These are phyloP conservation scores for Aspergillus versicolor DNA, from an alignment of 2,329 filamentous ascomycete genomes.

Conservation along the genomic window DNA sequence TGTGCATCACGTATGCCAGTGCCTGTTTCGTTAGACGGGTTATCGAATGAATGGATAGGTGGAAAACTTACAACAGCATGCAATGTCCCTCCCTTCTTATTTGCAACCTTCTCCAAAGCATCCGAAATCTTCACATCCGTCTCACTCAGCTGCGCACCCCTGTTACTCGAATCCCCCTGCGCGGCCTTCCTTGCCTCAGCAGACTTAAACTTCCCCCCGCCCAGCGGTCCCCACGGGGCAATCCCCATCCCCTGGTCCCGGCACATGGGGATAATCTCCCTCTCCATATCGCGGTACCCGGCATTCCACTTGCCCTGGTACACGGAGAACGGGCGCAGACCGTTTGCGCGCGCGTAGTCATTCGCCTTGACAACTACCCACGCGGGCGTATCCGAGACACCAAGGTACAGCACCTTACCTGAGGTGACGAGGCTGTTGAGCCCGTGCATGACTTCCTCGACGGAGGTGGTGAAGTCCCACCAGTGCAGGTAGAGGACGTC, in stretches of 20 bases:
- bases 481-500: constrained; percentile 17
- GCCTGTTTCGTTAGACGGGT: constrained; percentile 20
- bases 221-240: constrained; percentile 11
- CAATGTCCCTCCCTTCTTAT: constrained; percentile 3
- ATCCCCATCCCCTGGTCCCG: constrained; percentile 16
- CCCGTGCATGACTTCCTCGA: constrained; percentile 15
- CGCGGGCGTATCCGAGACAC: constrained; percentile 11
- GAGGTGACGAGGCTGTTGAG: constrained; percentile 11
- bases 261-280: constrained; percentile 14
- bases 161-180: background rate
- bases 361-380: constrained; percentile 17
- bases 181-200: background rate
- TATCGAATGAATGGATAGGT: background rate
- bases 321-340: constrained; percentile 10
- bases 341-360: constrained; percentile 13
- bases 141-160: constrained; percentile 5
- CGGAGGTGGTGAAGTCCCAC: constrained; percentile 17
- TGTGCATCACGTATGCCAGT: constrained; percentile 54
- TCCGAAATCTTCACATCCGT: constrained; percentile 10
- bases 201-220: constrained; percentile 6
- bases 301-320: constrained; percentile 15
- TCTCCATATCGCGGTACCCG: constrained; percentile 9
- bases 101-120: constrained; percentile 11
- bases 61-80: constrained; percentile 9
- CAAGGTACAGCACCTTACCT: constrained; percentile 14